These are phyloP conservation scores for Ilyonectria destructans DNA, from an alignment of 2,329 filamentous ascomycete genomes.

Conservation along the genomic window DNA sequence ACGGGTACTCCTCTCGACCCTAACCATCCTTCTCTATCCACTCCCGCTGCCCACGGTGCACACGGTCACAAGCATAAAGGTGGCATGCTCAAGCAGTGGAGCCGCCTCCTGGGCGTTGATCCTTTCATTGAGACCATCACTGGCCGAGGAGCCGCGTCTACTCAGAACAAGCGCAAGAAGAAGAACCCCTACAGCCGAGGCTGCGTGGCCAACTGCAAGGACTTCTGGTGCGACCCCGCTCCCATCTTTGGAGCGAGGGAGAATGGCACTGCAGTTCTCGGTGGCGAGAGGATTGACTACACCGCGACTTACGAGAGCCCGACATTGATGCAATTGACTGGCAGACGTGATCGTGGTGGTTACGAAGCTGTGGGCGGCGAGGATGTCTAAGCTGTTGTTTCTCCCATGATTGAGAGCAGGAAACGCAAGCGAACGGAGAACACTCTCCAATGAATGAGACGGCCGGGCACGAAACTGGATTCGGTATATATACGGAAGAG, in stretches of 20 bases:
- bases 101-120: constrained; percentile 89
- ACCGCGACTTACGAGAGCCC: constrained; percentile 92
- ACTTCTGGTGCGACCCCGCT: constrained; percentile 95
- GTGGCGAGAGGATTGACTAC: constrained; percentile 88
- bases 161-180: constrained; percentile 68
- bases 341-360: constrained; percentile 66
- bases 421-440: constrained; percentile 21
- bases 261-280: constrained; percentile 82
- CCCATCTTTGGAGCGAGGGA: constrained; percentile 84
- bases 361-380: constrained; percentile 77
- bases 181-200: constrained; percentile 91
- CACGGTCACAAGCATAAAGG: constrained; percentile 71
- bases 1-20: constrained; percentile 81
- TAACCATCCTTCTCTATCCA: constrained; percentile 75
- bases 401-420: neutral
- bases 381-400: constrained; percentile 57
- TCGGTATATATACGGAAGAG: constrained; percentile 40
- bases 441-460: constrained; percentile 41
- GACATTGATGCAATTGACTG: constrained; percentile 73
- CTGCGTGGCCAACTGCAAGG: constrained; percentile 89
- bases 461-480: constrained; percentile 33
- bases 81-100: constrained; percentile 85
- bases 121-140: constrained; percentile 95
- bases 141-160: constrained; percentile 80
- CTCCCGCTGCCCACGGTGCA: constrained; percentile 59